Conservation (phyloP, 73 alveolate species). For the Tetrahymena thermophila region DNA sequence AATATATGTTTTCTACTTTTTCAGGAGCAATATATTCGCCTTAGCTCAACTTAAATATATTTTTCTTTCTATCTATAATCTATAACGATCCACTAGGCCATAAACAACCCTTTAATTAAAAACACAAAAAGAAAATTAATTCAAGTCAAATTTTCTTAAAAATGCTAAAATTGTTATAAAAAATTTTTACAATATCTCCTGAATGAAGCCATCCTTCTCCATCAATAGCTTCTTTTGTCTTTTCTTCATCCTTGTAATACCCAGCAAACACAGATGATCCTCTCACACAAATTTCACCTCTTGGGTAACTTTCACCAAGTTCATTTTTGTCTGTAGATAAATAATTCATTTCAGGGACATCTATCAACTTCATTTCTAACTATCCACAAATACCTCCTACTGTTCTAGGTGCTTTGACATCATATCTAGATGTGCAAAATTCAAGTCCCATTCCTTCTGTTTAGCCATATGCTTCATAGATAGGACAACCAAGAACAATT, state of each 20-base stretch:
- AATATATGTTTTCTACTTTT: slow-evolving; percentile 79
- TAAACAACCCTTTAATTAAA: slow-evolving; percentile 51
- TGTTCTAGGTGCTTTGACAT: slow-evolving; percentile 61
- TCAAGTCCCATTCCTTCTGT: slow-evolving; percentile 84
- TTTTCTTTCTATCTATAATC: slow-evolving; percentile 96
- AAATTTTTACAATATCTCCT: slow-evolving; percentile 69
- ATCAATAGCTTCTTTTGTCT: slow-evolving; percentile 72
- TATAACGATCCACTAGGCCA: slow-evolving; percentile 77
- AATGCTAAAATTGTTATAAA: too few species aligned
- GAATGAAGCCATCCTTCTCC: slow-evolving; percentile 88
- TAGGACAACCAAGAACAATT: slow-evolving; percentile 63
- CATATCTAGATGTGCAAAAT: slow-evolving; percentile 50
- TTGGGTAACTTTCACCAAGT: slow-evolving; percentile 59
- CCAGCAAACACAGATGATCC: slow-evolving; percentile 84
- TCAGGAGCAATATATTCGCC: slow-evolving; percentile 99
- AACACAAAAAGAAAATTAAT: background rate
- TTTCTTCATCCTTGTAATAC: slow-evolving; percentile 67
- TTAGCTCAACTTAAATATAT: slow-evolving; percentile 86
- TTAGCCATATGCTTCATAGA: slow-evolving; percentile 88
- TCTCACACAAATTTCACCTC: slow-evolving; percentile 94
- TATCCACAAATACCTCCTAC: slow-evolving; percentile 83
- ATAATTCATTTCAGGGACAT: slow-evolving; percentile 87
- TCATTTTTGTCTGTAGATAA: slow-evolving; percentile 53
- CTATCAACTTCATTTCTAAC: slow-evolving; percentile 79
- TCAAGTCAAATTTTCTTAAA: background rate